A percentile compares a stretch with the other conserved stretches of the same genome.
phyloP scores from a whole-genome alignment of 2,329 filamentous ascomycete species.

The Arthrobotrys musiformis region DNA sequence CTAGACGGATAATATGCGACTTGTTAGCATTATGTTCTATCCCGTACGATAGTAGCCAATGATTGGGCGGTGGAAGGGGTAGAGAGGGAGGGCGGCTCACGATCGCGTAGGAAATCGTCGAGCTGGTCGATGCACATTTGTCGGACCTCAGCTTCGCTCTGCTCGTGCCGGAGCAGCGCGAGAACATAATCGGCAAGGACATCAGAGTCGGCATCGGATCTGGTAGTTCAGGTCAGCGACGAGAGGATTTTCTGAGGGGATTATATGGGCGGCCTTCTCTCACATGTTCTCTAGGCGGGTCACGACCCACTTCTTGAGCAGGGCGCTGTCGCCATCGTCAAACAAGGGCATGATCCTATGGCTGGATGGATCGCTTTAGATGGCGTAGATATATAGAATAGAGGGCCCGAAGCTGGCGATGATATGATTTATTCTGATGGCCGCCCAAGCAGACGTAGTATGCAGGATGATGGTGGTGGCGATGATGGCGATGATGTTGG shows the following conservation, averaged over 20 bases:
- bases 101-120: conserved; percentile 78
- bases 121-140: conserved; percentile 77
- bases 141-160: conserved; percentile 72
- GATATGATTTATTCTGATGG: neutral
- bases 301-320: conserved; percentile 80
- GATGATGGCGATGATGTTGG: no score
- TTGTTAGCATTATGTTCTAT: conserved; percentile 2
- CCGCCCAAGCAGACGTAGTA: neutral
- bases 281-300: conserved; percentile 80
- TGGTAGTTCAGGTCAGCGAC: conserved; percentile 60
- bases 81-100: conserved; percentile 62
- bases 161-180: conserved; percentile 77
- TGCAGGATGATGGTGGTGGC: neutral
- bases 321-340: conserved; percentile 70
- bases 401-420: neutral
- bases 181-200: conserved; percentile 87
- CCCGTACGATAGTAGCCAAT: neutral
- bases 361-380: neutral
- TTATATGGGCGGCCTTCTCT: conserved; percentile 59
- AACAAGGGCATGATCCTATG: conserved; percentile 69
- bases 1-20: conserved; percentile 61
- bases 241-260: neutral
- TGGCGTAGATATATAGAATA: neutral
- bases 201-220: conserved; percentile 81
- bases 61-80: conserved; percentile 4